phyloP scores from a whole-genome alignment of 1,284 basidiomycete species.

The Moesziomyces sp. region DNA sequence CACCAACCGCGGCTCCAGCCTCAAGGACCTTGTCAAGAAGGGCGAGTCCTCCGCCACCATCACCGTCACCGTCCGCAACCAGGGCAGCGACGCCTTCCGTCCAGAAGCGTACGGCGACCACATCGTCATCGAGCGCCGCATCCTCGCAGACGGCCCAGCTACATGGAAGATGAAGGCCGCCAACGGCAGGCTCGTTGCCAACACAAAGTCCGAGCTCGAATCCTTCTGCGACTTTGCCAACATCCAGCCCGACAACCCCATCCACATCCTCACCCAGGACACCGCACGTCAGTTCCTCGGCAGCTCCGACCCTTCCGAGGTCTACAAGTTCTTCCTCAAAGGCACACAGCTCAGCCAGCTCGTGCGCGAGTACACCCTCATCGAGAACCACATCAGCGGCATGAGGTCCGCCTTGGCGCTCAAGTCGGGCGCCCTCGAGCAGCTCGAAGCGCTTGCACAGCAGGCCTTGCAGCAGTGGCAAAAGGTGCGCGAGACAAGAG shows the following conservation, averaged over 20 bases:
- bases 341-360: constrained; percentile 93
- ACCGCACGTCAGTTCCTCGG: constrained; percentile 85
- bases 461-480: constrained; percentile 76
- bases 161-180: constrained; percentile 83
- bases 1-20: constrained; percentile 81
- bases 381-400: constrained; percentile 69
- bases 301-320: constrained; percentile 82
- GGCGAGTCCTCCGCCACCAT: constrained; percentile 84
- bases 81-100: constrained; percentile 87
- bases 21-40: constrained; percentile 89
- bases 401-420: constrained; percentile 54
- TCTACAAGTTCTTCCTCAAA: constrained; percentile 89
- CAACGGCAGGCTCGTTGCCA: constrained; percentile 77
- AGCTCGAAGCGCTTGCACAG: constrained; percentile 75
- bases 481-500: constrained; percentile 78
- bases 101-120: constrained; percentile 83
- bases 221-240: constrained; percentile 94
- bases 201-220: constrained; percentile 85
- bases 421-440: constrained; percentile 77
- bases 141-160: constrained; percentile 79
- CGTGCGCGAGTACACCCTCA: constrained; percentile 83
- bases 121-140: constrained; percentile 85
- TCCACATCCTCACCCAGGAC: constrained; percentile 78
- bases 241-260: constrained; percentile 95
- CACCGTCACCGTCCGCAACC: constrained; percentile 83